These are phyloP conservation scores for Santalum album DNA, from an alignment of 164 flowering plant genomes.

Conservation along the genomic window DNA sequence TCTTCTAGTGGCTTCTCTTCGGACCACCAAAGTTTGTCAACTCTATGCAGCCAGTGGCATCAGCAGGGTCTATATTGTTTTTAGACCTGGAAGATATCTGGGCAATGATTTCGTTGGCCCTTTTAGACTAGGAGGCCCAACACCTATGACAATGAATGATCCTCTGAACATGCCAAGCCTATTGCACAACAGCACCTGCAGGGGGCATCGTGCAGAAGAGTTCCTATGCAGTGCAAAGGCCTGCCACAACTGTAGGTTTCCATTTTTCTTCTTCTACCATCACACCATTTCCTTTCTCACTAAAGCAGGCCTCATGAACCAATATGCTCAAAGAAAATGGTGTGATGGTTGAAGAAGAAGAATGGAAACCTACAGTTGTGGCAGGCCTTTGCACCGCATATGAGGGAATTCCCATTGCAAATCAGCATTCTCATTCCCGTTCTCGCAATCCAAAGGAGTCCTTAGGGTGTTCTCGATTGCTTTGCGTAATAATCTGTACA, in stretches of 20 bases:
- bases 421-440: no score
- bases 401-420: no score
- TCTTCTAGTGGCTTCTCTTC: slow-evolving; percentile 12
- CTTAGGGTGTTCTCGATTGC: no score
- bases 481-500: no score
- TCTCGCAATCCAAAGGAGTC: no score
- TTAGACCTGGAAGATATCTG: slow-evolving; percentile 11
- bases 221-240: slow-evolving; percentile 12
- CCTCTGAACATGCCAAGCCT: slow-evolving; percentile 8
- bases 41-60: slow-evolving; percentile 10
- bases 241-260: background rate
- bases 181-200: slow-evolving; percentile 9
- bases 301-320: no score
- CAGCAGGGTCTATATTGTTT: slow-evolving; percentile 13
- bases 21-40: slow-evolving; percentile 18
- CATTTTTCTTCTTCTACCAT: background rate
- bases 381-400: background rate
- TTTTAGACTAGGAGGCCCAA: slow-evolving; percentile 10
- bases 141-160: slow-evolving; percentile 12
- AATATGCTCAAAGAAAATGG: background rate
- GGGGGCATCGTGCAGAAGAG: slow-evolving; percentile 10
- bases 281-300: background rate
- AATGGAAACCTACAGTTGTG: background rate
- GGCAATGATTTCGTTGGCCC: slow-evolving; percentile 7
- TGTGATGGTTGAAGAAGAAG: background rate